These are phyloP conservation scores for Sporothrix variecibatus DNA, from an alignment of 2,329 filamentous ascomycete genomes.

Conservation along the genomic window DNA sequence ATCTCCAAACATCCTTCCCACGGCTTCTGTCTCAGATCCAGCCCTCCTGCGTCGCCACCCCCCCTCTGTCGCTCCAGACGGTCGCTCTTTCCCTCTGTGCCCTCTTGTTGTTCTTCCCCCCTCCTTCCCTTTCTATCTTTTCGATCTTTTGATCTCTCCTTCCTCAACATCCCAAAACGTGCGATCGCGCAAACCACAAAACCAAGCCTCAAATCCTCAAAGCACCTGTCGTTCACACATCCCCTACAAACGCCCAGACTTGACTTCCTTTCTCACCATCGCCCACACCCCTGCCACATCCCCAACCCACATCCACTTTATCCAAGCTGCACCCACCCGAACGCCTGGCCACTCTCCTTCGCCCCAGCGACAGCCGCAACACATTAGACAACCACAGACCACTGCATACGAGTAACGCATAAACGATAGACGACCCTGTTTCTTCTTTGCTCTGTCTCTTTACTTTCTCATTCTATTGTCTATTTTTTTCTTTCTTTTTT, in stretches of 20 bases:
- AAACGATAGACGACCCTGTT: not conserved
- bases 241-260: not conserved
- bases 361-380: constrained; percentile 25
- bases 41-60: constrained; percentile 22
- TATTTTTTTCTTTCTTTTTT: not conserved
- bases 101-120: not conserved
- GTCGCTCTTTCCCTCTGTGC: not conserved
- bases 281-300: not conserved
- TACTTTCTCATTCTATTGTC: not conserved
- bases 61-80: not conserved
- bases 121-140: not conserved
- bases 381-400: not conserved
- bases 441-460: not conserved
- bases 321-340: constrained; percentile 3
- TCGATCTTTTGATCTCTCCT: not conserved
- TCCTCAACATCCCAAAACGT: not conserved
- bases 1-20: constrained; percentile 25
- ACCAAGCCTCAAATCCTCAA: not conserved
- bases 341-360: not conserved
- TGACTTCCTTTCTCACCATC: not conserved
- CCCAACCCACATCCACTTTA: not conserved
- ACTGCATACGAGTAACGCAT: constrained; percentile 2
- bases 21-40: constrained; percentile 27
- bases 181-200: not conserved
- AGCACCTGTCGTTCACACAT: not conserved